Percentiles rank a stretch among this genome's conserved stretches.
These are phyloP conservation scores for Colletotrichum spinosum DNA, from an alignment of 2,329 filamentous ascomycete genomes.

Conservation along the genomic window DNA sequence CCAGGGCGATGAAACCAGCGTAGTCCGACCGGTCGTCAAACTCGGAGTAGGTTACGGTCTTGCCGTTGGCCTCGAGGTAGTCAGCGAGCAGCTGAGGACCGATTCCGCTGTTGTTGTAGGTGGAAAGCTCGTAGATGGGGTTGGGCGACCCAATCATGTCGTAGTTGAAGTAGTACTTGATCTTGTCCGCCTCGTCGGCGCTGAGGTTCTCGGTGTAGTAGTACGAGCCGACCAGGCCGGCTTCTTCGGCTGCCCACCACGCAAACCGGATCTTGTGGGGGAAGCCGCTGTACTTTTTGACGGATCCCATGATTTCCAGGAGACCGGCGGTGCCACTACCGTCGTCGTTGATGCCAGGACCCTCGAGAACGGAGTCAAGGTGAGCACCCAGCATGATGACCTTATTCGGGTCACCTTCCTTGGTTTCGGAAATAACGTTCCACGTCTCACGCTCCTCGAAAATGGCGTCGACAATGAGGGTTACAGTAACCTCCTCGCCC, in stretches of 20 bases:
- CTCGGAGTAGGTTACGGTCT: slow-evolving; percentile 44
- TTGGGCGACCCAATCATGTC: slow-evolving; percentile 71
- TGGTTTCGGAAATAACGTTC: slow-evolving; percentile 57
- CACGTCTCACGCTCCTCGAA: slow-evolving; percentile 50
- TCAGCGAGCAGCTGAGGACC: slow-evolving; percentile 50
- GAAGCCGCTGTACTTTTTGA: slow-evolving; percentile 51
- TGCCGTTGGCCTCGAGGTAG: slow-evolving; percentile 49
- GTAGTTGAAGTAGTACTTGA: slow-evolving; percentile 76
- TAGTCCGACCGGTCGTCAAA: slow-evolving; percentile 54
- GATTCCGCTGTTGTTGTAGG: slow-evolving; percentile 52
- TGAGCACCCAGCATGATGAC: slow-evolving; percentile 56
- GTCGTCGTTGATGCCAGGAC: slow-evolving; percentile 55
- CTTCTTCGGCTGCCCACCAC: slow-evolving; percentile 57
- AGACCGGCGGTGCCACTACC: slow-evolving; percentile 52
- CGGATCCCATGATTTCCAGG: slow-evolving; percentile 50
- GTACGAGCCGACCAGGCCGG: slow-evolving; percentile 54
- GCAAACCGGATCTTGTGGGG: slow-evolving; percentile 56
- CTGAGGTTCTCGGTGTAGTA: slow-evolving; percentile 53
- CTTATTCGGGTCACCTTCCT: slow-evolving; percentile 54
- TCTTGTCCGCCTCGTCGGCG: slow-evolving; percentile 59
- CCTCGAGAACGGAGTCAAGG: slow-evolving; percentile 53
- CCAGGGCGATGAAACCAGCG: slow-evolving; percentile 52
- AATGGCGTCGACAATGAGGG: slow-evolving; percentile 50
- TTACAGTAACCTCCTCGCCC: slow-evolving; percentile 48
- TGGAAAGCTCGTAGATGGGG: slow-evolving; percentile 47